Evolutionary conservation across 805 yeast species (phyloP).

Genomic region (Starmerella apicola): DNA sequence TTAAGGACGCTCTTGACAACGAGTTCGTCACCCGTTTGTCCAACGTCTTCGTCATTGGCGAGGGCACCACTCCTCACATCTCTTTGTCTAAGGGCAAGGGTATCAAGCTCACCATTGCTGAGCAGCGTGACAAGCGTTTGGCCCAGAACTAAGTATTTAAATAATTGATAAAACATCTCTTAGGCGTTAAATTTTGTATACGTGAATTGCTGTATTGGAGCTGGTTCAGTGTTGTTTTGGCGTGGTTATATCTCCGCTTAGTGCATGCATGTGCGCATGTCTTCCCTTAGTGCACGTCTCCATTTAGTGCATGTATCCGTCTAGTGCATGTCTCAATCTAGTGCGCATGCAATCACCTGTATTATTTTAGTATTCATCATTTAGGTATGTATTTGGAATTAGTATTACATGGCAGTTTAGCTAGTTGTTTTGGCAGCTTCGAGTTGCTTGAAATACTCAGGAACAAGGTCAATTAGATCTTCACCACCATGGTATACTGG

Average conservation of each 20-base stretch:
- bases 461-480: conserved; percentile 24
- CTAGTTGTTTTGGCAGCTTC: not conserved
- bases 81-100: conserved; percentile 99
- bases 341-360: no score
- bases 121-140: conserved; percentile 98
- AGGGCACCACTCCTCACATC: conserved; percentile 86
- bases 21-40: conserved; percentile 86
- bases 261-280: no score
- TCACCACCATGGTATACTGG: conserved; percentile 23
- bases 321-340: no score
- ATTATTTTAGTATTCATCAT: not conserved
- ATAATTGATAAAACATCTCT: conserved; percentile 6
- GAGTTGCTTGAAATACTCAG: conserved; percentile 21
- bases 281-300: no score
- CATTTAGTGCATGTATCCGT: no score
- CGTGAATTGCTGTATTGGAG: no score
- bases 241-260: no score
- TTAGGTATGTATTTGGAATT: not conserved
- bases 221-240: no score
- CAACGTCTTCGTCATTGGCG: conserved; percentile 92
- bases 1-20: conserved; percentile 91
- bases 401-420: no score
- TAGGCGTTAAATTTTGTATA: no score
- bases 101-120: conserved; percentile 88
- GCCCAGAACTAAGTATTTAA: conserved; percentile 41